Conservation (phyloP, 306 rosid species). For the Inga leiocalycina region DNA sequence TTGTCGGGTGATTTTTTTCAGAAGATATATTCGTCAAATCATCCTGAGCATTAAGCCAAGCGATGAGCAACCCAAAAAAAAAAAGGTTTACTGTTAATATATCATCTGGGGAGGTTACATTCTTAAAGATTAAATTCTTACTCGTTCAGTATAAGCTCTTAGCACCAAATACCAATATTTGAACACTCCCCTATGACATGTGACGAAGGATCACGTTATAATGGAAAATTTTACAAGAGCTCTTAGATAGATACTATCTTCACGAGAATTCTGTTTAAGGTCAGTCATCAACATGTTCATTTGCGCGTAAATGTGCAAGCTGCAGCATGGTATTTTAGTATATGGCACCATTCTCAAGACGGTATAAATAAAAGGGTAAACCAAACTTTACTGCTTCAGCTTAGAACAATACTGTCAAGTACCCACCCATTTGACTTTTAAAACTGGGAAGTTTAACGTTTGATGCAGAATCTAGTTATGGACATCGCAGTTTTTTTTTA, state of each 20-base stretch:
- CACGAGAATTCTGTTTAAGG: neutral
- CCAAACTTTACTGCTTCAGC: slow-evolving; percentile 11
- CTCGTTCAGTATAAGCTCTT: neutral
- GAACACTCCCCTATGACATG: neutral
- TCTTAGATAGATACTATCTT: neutral
- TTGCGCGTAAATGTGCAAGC: neutral
- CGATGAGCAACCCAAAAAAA: neutral
- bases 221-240: neutral
- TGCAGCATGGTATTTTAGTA: slow-evolving; percentile 12
- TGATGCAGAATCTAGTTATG: neutral
- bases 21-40: neutral
- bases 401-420: slow-evolving; percentile 12
- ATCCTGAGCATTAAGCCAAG: neutral
- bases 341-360: slow-evolving; percentile 11
- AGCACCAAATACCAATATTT: neutral
- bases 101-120: neutral
- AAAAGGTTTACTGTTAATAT: neutral
- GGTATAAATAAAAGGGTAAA: neutral
- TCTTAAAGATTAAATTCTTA: neutral
- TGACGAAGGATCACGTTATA: neutral
- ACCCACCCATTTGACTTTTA: slow-evolving; percentile 18
- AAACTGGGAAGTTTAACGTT: neutral
- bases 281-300: neutral
- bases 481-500: neutral
- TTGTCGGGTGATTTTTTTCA: neutral